Percentiles rank a stretch among this genome's conserved stretches.
phyloP scores from a whole-genome alignment of 2,329 filamentous ascomycete species.

The Daldinia sp. region DNA sequence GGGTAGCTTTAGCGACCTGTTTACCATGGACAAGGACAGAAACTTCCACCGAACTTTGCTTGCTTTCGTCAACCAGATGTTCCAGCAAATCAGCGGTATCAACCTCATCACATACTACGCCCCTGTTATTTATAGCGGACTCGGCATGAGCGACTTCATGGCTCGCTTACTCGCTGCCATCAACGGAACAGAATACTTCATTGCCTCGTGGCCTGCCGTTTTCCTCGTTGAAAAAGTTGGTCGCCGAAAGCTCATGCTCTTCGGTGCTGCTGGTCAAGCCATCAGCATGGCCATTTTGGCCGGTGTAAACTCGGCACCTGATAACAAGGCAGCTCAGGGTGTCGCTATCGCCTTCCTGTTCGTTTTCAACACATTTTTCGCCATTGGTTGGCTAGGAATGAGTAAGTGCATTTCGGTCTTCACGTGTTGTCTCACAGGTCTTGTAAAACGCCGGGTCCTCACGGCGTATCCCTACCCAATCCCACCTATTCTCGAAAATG shows the following conservation, averaged over 20 bases:
- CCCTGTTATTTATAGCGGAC: conserved; percentile 57
- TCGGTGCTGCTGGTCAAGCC: conserved; percentile 70
- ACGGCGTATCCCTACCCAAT: background rate
- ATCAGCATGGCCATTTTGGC: conserved; percentile 71
- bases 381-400: conserved; percentile 61
- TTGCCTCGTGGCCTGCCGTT: conserved; percentile 66
- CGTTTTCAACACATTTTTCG: conserved; percentile 63
- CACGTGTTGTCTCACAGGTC: background rate
- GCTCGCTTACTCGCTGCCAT: conserved; percentile 66
- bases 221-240: conserved; percentile 73
- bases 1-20: conserved; percentile 63
- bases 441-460: background rate
- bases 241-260: conserved; percentile 75
- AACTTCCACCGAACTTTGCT: conserved; percentile 64
- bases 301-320: conserved; percentile 49
- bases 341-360: conserved; percentile 54
- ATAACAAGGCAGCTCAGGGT: conserved; percentile 42
- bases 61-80: conserved; percentile 66
- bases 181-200: conserved; percentile 59
- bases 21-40: conserved; percentile 63
- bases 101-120: conserved; percentile 57
- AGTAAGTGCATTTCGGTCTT: conserved; percentile 32
- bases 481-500: background rate
- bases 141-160: conserved; percentile 62
- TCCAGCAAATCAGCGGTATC: conserved; percentile 59